These are phyloP conservation scores for Albizia julibrissin DNA, from an alignment of 306 rosid species.

Conservation along the genomic window DNA sequence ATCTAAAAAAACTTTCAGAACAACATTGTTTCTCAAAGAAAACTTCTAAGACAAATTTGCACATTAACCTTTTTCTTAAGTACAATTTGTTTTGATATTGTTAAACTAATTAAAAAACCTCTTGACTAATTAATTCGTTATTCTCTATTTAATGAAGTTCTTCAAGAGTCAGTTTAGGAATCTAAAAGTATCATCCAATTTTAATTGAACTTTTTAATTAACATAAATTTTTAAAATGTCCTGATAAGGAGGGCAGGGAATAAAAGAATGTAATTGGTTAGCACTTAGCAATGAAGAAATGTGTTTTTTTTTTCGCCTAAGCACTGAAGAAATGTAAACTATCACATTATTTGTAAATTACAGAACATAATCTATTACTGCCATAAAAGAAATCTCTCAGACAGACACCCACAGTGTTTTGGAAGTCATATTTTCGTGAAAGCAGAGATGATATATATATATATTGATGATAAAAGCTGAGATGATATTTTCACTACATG, in stretches of 20 bases:
- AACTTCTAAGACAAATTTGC: too few relatives aligned
- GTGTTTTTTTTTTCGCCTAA: background rate
- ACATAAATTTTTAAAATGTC: too few relatives aligned
- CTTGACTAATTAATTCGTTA: too few relatives aligned
- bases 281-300: background rate
- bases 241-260: background rate
- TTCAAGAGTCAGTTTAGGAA: too few relatives aligned
- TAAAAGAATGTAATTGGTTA: background rate
- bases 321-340: background rate
- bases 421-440: background rate
- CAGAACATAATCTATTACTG: background rate
- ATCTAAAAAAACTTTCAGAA: too few relatives aligned
- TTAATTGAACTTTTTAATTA: too few relatives aligned
- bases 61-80: too few relatives aligned
- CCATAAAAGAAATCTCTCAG: background rate
- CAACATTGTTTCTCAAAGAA: too few relatives aligned
- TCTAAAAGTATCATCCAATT: too few relatives aligned
- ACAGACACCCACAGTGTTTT: background rate
- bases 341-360: background rate
- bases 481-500: too few relatives aligned
- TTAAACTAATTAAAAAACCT: background rate
- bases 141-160: too few relatives aligned
- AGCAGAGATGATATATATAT: background rate
- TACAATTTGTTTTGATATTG: background rate
- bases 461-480: background rate